These are phyloP conservation scores for Eimeria sp. DNA, from an alignment of 169 alveolate genomes.

Conservation along the genomic window DNA sequence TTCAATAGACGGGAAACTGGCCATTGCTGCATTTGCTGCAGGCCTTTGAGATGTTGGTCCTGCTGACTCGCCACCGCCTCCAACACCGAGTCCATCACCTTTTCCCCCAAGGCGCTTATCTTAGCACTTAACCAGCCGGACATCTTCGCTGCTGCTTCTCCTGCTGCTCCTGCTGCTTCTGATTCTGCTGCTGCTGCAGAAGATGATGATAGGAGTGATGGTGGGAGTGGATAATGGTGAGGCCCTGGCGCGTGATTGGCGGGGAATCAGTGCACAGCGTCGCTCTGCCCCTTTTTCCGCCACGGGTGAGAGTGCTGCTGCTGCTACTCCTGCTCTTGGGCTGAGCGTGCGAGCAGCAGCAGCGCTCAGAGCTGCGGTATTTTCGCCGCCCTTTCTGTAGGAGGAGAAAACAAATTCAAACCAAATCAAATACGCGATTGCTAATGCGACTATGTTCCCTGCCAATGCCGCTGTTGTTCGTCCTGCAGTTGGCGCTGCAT, in stretches of 20 bases:
- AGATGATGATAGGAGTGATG: neutral
- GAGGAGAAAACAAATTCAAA: no score
- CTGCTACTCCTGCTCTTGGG: no score
- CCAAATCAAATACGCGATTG: no score
- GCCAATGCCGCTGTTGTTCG: no score
- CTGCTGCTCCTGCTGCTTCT: neutral
- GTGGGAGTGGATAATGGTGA: neutral
- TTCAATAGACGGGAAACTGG: constrained; percentile 64
- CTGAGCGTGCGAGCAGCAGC: no score
- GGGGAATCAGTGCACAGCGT: no score
- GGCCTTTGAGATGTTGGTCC: constrained; percentile 29
- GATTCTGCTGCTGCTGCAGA: neutral
- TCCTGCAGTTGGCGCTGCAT: neutral
- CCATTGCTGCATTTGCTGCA: constrained; percentile 5
- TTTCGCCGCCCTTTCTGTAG: no score
- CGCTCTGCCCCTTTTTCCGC: no score
- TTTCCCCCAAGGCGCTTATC: constrained; percentile 72
- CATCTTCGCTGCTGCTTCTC: neutral
- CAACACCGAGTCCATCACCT: constrained; percentile 76
- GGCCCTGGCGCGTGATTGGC: neutral
- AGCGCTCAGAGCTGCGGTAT: no score
- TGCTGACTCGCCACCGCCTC: constrained; percentile 70
- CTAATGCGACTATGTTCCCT: no score
- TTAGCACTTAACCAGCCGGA: constrained; percentile 66
- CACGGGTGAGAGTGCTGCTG: no score